Evolutionary conservation across 106 monocot species (phyloP).

Genomic region (Acanthochlamys bracteata): DNA sequence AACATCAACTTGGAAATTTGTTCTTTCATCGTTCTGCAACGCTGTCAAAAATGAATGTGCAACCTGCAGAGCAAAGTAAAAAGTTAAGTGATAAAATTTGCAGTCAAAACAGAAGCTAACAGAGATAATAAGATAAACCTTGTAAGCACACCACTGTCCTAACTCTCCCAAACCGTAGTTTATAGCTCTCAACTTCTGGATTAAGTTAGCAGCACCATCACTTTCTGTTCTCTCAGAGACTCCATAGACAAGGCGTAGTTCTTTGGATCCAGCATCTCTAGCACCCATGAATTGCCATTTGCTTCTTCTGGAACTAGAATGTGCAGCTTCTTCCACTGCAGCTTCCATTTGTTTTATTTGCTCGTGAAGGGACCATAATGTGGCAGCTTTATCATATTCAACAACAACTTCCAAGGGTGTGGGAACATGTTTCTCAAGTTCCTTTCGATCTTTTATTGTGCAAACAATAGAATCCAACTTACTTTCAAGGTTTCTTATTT

Average conservation of each 20-base stretch:
- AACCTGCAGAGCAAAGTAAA: constrained; percentile 46
- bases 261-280: constrained; percentile 94
- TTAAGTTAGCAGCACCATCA: constrained; percentile 96
- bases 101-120: background rate
- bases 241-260: constrained; percentile 92
- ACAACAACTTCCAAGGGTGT: constrained; percentile 79
- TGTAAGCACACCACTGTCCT: constrained; percentile 98
- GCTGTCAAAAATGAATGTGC: constrained; percentile 89
- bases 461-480: constrained; percentile 97
- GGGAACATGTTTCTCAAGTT: constrained; percentile 92
- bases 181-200: constrained; percentile 90
- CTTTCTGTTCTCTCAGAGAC: constrained; percentile 98
- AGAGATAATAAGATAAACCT: constrained; percentile 31
- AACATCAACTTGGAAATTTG: constrained; percentile 91
- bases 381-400: constrained; percentile 86
- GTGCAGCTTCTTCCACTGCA: constrained; percentile 79
- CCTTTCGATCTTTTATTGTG: constrained; percentile 90
- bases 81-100: background rate
- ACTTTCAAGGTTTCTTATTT: constrained; percentile 93
- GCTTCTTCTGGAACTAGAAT: constrained; percentile 78
- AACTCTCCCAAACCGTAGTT: constrained; percentile 94
- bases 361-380: constrained; percentile 82
- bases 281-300: constrained; percentile 99
- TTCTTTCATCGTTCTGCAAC: constrained; percentile 93
- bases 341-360: constrained; percentile 84